Conservation (phyloP, 495 filamentous ascomycete species). For the Aspergillus ostianus region DNA sequence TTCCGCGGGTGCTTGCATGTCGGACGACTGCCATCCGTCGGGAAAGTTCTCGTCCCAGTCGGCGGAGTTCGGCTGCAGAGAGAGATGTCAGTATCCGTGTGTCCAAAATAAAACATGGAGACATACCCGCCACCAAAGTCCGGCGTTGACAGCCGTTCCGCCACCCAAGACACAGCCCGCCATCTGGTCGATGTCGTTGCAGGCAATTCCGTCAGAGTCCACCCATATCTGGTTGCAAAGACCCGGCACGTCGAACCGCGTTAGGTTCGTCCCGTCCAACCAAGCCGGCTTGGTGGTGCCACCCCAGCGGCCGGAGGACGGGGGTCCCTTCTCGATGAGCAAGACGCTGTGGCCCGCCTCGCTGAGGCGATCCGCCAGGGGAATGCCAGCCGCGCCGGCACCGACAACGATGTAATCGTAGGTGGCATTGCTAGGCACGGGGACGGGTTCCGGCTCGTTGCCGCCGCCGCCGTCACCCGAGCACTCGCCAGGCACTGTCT, state of each 20-base stretch:
- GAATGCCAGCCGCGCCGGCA: slow-evolving; percentile 63
- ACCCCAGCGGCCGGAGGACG: slow-evolving; percentile 9
- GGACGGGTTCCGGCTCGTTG: slow-evolving; percentile 1
- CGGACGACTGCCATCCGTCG: slow-evolving; percentile 2
- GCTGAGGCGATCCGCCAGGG: slow-evolving; percentile 62
- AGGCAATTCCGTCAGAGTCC: slow-evolving; percentile 10
- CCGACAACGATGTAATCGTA: slow-evolving; percentile 72
- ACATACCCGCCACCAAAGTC: slow-evolving; percentile 9
- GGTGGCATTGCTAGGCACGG: slow-evolving; percentile 10
- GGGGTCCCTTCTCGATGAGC: slow-evolving; percentile 46
- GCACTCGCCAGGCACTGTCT: slow-evolving; percentile 13
- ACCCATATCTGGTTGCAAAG: slow-evolving; percentile 12
- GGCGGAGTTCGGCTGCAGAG: slow-evolving; percentile 1
- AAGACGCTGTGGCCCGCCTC: slow-evolving; percentile 62
- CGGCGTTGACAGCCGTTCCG: slow-evolving; percentile 11
- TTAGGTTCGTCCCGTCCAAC: slow-evolving; percentile 8
- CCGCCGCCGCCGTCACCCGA: slow-evolving; percentile 13
- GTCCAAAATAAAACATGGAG: not conserved
- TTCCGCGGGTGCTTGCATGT: slow-evolving; percentile 10
- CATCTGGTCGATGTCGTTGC: slow-evolving; percentile 21
- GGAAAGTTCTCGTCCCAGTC: slow-evolving; percentile 12
- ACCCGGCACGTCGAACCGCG: slow-evolving; percentile 12
- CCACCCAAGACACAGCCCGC: slow-evolving; percentile 21
- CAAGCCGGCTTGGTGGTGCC: slow-evolving; percentile 6
- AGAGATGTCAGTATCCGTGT: not conserved